phyloP scores from a whole-genome alignment of 129 eudicot species.

The Flaveria sonorensis region DNA sequence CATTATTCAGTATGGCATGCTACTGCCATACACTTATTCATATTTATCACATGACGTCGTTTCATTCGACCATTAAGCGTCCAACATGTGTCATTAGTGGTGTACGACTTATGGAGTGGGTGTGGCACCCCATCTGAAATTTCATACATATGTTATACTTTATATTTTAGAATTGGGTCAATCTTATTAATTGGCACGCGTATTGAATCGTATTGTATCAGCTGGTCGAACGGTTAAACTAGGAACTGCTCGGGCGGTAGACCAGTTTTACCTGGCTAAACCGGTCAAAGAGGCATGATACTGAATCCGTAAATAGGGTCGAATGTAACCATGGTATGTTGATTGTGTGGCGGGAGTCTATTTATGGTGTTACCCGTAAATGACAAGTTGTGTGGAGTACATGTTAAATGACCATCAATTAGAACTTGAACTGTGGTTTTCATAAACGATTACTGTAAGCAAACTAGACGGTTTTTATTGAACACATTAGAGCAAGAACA shows the following conservation, averaged over 20 bases:
- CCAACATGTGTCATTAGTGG: constrained; percentile 9
- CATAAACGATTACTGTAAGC: no score
- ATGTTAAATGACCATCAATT: no score
- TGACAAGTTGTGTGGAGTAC: no score
- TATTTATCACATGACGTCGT: constrained; percentile 3
- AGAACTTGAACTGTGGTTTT: no score
- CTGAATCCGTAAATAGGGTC: no score
- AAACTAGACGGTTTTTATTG: no score
- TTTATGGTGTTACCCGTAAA: no score
- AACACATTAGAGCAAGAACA: no score
- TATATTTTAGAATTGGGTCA: not conserved
- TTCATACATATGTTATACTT: not conserved
- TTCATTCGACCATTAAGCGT: not conserved
- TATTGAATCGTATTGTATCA: not conserved
- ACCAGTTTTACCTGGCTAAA: not conserved
- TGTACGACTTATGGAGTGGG: not conserved
- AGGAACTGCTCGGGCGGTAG: not conserved
- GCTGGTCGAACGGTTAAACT: not conserved
- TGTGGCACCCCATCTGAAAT: not conserved
- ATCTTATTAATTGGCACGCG: not conserved
- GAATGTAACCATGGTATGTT: no score
- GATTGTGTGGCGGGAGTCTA: no score
- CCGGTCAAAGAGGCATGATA: not conserved
- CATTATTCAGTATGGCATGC: constrained; percentile 12
- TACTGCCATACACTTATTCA: constrained; percentile 25